Evolutionary conservation across 192 early-diverging fungal genomes (phyloP).

Genomic region (Spizellomyces sp.): DNA sequence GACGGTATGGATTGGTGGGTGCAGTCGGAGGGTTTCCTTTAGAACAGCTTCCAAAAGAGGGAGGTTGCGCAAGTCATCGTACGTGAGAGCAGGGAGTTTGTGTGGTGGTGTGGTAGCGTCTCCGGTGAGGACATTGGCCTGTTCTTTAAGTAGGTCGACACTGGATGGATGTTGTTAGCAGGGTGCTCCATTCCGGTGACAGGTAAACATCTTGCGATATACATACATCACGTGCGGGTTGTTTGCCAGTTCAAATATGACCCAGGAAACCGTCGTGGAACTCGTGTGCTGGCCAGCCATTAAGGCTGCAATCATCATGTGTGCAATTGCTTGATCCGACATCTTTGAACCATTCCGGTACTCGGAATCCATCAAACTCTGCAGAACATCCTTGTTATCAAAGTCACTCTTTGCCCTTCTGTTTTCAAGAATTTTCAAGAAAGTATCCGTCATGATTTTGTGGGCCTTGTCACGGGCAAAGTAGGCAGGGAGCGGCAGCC

Average conservation of each 20-base stretch:
- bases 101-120: constrained; percentile 53
- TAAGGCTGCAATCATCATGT: constrained; percentile 96
- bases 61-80: constrained; percentile 77
- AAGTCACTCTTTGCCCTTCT: constrained; percentile 54
- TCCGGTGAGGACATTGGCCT: constrained; percentile 59
- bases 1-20: constrained; percentile 90
- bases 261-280: constrained; percentile 91
- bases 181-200: no score
- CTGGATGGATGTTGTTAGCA: constrained; percentile 9
- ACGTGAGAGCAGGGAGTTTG: constrained; percentile 48
- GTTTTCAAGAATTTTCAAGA: constrained; percentile 77
- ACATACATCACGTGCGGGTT: constrained; percentile 66
- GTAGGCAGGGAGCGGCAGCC: constrained; percentile 89
- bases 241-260: constrained; percentile 81
- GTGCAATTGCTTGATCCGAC: constrained; percentile 82
- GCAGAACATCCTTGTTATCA: constrained; percentile 76
- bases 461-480: constrained; percentile 85
- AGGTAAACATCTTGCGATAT: no score
- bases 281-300: constrained; percentile 98
- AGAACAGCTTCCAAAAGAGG: constrained; percentile 77
- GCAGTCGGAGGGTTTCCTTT: constrained; percentile 91
- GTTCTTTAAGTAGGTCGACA: constrained; percentile 70
- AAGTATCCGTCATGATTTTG: constrained; percentile 76
- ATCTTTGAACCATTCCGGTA: constrained; percentile 89
- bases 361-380: constrained; percentile 77